These are phyloP conservation scores for Cladophialophora immunda DNA, from an alignment of 2,329 filamentous ascomycete species.

Conservation along the genomic window DNA sequence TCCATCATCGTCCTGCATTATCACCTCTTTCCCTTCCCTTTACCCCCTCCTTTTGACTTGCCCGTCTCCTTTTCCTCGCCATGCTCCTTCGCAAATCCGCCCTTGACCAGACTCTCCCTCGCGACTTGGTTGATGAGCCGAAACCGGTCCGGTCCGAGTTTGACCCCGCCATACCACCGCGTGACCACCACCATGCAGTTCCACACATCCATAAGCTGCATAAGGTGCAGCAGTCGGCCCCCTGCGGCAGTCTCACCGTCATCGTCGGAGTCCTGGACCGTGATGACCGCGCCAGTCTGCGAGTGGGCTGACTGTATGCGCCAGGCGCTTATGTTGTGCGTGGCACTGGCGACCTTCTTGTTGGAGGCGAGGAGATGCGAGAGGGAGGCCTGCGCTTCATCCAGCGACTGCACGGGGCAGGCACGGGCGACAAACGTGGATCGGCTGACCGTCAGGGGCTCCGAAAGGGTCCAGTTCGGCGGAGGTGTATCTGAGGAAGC, in stretches of 20 bases:
- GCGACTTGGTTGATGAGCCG: constrained; percentile 87
- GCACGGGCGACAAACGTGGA: constrained; percentile 83
- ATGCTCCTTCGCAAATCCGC: constrained; percentile 65
- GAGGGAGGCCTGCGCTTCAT: constrained; percentile 75
- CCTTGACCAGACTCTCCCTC: constrained; percentile 82
- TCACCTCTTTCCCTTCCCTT: constrained; percentile 20
- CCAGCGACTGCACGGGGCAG: constrained; percentile 68
- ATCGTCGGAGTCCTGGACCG: constrained; percentile 87
- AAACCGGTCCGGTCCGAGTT: constrained; percentile 88
- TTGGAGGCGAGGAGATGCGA: constrained; percentile 81
- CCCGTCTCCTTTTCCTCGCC: constrained; percentile 32
- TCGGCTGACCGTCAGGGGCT: constrained; percentile 79
- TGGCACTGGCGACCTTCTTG: constrained; percentile 83
- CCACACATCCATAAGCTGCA: constrained; percentile 96
- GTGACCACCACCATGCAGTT: constrained; percentile 91
- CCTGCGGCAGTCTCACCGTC: constrained; percentile 96
- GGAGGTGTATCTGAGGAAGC: constrained; percentile 50
- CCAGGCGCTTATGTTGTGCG: constrained; percentile 97
- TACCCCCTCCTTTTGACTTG: neutral
- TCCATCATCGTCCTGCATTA: neutral
- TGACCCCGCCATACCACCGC: constrained; percentile 92
- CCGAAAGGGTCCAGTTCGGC: constrained; percentile 77
- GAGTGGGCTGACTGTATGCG: constrained; percentile 62
- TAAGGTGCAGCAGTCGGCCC: constrained; percentile 81
- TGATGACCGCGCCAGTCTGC: constrained; percentile 3